Conservation (phyloP, 768 basidiomycete genomes). For the Hirschioporus abietinus region DNA sequence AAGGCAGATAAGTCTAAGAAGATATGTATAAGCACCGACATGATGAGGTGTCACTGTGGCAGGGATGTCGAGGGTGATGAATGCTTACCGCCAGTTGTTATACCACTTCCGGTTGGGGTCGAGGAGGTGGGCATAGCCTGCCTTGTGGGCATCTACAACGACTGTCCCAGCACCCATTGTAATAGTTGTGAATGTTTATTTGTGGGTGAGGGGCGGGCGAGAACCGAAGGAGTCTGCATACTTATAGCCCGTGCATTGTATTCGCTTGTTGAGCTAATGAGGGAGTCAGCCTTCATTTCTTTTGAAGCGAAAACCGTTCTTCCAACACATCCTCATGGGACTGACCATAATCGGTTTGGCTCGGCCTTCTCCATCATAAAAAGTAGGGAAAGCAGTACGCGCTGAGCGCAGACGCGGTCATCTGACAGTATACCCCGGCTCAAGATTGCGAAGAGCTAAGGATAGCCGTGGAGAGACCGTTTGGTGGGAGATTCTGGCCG, state of each 20-base stretch:
- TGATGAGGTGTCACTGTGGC: not conserved
- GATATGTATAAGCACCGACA: not conserved
- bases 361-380: not conserved
- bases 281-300: not conserved
- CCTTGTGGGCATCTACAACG: not conserved
- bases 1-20: constrained; percentile 15
- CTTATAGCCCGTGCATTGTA: not conserved
- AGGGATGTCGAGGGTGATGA: not conserved
- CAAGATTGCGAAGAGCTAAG: not conserved
- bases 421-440: not conserved
- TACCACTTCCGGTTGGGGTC: constrained; percentile 15
- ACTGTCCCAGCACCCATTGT: constrained; percentile 3
- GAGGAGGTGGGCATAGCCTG: constrained; percentile 13
- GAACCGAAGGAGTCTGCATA: not conserved
- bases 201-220: not conserved
- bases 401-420: not conserved
- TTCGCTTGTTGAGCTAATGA: not conserved
- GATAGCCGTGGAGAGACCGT: not conserved
- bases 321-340: not conserved
- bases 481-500: not conserved
- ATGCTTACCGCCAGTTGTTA: constrained; percentile 12
- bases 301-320: not conserved
- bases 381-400: not conserved
- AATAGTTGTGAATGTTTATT: not conserved
- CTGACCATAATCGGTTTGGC: not conserved